Conservation (phyloP, 345 rosid genomes). For the Syzygium grande region DNA sequence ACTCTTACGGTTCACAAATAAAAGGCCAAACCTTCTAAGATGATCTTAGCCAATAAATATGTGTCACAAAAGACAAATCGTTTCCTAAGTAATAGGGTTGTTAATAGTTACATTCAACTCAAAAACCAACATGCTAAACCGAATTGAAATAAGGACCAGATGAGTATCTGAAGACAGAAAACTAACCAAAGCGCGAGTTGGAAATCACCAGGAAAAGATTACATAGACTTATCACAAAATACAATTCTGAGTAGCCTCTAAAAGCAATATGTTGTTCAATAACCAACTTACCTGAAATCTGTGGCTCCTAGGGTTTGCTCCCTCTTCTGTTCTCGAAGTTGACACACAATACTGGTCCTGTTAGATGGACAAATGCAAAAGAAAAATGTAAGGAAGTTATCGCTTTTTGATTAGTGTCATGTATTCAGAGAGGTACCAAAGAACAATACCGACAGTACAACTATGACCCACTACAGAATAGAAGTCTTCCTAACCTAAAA, state of each 20-base stretch:
- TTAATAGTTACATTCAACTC: neutral
- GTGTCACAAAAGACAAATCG: neutral
- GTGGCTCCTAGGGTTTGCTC: constrained; percentile 49
- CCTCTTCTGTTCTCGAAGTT: constrained; percentile 35
- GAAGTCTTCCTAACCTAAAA: neutral
- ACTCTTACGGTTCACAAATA: neutral
- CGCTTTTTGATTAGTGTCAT: neutral
- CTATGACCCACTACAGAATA: neutral
- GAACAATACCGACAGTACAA: neutral
- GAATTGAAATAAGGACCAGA: neutral
- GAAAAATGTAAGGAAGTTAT: neutral
- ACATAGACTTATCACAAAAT: neutral
- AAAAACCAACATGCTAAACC: neutral
- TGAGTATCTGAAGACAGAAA: neutral
- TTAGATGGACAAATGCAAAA: constrained; percentile 8
- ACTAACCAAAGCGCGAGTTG: neutral
- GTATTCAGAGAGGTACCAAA: neutral
- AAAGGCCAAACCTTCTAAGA: neutral
- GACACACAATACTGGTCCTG: constrained; percentile 70
- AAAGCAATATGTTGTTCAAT: neutral
- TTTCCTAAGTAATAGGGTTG: neutral
- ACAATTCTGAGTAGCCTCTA: neutral
- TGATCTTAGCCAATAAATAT: neutral
- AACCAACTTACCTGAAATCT: constrained; percentile 60
- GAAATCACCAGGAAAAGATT: neutral